A percentile compares a stretch with the other conserved stretches of the same genome.
phyloP scores from a whole-genome alignment of 2,329 filamentous ascomycete genomes.

The Alternaria infectoria region DNA sequence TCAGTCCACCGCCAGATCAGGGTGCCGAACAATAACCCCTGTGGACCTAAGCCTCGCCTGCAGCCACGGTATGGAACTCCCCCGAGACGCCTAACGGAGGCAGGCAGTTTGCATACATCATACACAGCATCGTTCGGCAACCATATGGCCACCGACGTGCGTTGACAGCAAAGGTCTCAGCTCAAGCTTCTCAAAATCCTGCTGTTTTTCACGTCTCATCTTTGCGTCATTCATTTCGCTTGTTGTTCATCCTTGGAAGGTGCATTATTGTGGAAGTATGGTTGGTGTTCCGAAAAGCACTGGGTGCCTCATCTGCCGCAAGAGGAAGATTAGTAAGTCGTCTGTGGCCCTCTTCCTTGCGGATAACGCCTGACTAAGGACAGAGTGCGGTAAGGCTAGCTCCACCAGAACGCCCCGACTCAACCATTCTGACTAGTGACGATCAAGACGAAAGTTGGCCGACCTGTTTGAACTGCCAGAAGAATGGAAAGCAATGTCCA shows the following conservation, averaged over 20 bases:
- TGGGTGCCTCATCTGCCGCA: conserved; percentile 41
- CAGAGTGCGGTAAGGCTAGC: conserved; percentile 26
- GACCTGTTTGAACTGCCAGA: conserved; percentile 41
- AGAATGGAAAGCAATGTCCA: conserved; percentile 43
- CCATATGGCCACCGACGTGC: conserved; percentile 6
- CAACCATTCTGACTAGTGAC: conserved; percentile 13
- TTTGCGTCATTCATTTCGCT: background rate
- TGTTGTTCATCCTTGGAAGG: background rate
- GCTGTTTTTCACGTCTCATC: background rate
- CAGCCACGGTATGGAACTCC: conserved; percentile 11
- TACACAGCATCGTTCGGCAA: conserved; percentile 11
- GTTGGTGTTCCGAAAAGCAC: conserved; percentile 46
- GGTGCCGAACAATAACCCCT: conserved; percentile 8
- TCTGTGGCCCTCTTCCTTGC: background rate
- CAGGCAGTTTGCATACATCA: conserved; percentile 13
- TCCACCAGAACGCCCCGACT: conserved; percentile 2
- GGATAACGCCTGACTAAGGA: conserved; percentile 12
- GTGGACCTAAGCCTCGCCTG: conserved; percentile 17
- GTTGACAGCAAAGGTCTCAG: conserved; percentile 4
- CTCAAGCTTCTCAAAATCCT: background rate
- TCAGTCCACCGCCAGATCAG: conserved; percentile 18
- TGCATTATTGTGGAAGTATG: conserved; percentile 22
- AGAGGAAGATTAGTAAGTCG: conserved; percentile 42
- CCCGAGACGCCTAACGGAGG: conserved; percentile 11
- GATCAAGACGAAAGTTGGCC: conserved; percentile 46